phyloP scores from a whole-genome alignment of 352 stramenopile species.

The Phytophthora foliorum region DNA sequence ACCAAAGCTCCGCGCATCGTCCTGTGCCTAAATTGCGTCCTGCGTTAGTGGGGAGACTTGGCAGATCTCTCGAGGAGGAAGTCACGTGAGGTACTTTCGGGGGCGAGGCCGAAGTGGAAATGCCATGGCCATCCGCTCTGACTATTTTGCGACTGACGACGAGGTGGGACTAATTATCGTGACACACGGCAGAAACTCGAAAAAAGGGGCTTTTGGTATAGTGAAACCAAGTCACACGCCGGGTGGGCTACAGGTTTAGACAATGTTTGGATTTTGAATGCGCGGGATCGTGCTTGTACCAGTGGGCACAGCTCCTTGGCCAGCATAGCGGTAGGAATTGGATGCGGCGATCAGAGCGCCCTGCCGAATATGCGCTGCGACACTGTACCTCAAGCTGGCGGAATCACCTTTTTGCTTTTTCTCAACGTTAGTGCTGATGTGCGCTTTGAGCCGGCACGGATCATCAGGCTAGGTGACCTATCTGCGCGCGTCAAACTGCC shows the following conservation, averaged over 20 bases:
- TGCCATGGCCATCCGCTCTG: slow-evolving; percentile 8
- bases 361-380: slow-evolving; percentile 6
- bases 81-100: slow-evolving; percentile 38
- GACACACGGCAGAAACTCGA: not conserved
- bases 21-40: not conserved
- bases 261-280: not conserved
- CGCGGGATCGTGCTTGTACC: not conserved
- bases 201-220: not conserved
- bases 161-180: slow-evolving; percentile 14
- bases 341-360: too few relatives aligned
- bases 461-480: slow-evolving; percentile 30
- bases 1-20: slow-evolving; percentile 35
- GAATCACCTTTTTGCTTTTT: slow-evolving; percentile 10
- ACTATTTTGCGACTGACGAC: slow-evolving; percentile 23
- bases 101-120: slow-evolving; percentile 47
- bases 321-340: not conserved
- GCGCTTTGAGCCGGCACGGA: not conserved
- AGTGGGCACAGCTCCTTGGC: slow-evolving; percentile 5
- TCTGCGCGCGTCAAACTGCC: slow-evolving; percentile 21
- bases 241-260: not conserved
- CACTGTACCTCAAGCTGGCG: slow-evolving; percentile 12
- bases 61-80: too few relatives aligned
- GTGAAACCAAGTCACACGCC: slow-evolving; percentile 15
- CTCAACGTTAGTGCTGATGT: slow-evolving; percentile 18
- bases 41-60: too few relatives aligned